Conservation (phyloP, 164 flowering plant genomes). For the Nymphaea colorata region DNA sequence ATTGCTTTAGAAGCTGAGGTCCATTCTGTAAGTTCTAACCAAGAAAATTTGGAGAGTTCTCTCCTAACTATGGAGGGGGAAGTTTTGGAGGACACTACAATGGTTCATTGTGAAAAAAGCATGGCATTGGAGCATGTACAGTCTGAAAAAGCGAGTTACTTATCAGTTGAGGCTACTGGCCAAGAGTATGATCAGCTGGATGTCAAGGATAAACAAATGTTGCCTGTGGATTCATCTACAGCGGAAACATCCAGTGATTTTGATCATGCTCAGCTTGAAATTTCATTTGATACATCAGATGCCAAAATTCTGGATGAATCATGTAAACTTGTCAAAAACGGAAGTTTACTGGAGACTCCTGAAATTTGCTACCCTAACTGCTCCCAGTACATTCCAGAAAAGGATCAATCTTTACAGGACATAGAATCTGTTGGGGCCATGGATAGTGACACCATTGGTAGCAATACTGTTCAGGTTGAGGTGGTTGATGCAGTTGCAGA, state of each 20-base stretch:
- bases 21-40: constrained; percentile 23
- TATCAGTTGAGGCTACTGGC: constrained; percentile 8
- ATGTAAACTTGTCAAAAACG: neutral
- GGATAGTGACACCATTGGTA: neutral
- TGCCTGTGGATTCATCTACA: neutral
- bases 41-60: constrained; percentile 26
- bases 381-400: neutral
- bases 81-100: constrained; percentile 11
- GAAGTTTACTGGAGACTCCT: neutral
- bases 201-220: neutral
- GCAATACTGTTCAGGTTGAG: neutral
- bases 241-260: neutral
- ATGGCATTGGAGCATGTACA: constrained; percentile 20
- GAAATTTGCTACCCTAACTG: neutral
- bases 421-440: neutral
- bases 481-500: neutral
- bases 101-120: constrained; percentile 14
- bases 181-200: constrained; percentile 20
- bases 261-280: neutral
- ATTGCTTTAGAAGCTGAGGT: constrained; percentile 22
- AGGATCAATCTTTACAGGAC: neutral
- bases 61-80: constrained; percentile 17
- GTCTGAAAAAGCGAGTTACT: constrained; percentile 10
- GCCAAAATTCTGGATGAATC: neutral
- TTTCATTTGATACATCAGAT: neutral